These are phyloP conservation scores for Fusarium vanettenii DNA, from an alignment of 2,329 filamentous ascomycete species.

Conservation along the genomic window DNA sequence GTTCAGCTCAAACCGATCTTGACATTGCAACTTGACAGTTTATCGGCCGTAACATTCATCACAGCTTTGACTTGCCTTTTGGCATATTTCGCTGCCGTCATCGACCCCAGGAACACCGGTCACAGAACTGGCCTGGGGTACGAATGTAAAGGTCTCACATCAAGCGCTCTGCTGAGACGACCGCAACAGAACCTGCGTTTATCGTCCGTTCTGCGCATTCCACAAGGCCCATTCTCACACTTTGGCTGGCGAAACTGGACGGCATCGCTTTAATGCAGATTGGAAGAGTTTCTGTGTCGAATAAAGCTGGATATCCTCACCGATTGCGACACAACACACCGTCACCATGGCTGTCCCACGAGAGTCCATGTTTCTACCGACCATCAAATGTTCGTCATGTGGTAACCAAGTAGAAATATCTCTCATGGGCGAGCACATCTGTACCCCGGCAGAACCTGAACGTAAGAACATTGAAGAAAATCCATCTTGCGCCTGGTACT, in stretches of 20 bases:
- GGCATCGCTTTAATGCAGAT: slow-evolving; percentile 19
- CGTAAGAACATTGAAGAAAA: slow-evolving; percentile 48
- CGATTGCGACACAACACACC: slow-evolving; percentile 12
- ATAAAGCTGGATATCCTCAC: neutral
- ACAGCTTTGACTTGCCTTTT: slow-evolving; percentile 17
- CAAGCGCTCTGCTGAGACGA: slow-evolving; percentile 23
- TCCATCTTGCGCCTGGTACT: neutral
- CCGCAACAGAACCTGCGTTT: slow-evolving; percentile 13
- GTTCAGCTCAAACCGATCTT: neutral
- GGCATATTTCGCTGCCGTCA: slow-evolving; percentile 24
- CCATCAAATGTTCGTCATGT: slow-evolving; percentile 89
- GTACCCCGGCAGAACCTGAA: slow-evolving; percentile 64
- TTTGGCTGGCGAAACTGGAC: slow-evolving; percentile 3
- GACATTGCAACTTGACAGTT: neutral
- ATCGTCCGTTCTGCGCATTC: slow-evolving; percentile 1
- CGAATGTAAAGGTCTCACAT: slow-evolving; percentile 37
- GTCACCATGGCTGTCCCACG: slow-evolving; percentile 63
- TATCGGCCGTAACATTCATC: neutral
- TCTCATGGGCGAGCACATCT: slow-evolving; percentile 87
- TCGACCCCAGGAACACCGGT: slow-evolving; percentile 43
- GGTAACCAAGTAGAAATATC: slow-evolving; percentile 83
- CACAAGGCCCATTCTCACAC: slow-evolving; percentile 1
- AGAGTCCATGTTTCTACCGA: slow-evolving; percentile 79
- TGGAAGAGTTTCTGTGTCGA: slow-evolving; percentile 4
- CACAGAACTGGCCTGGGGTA: slow-evolving; percentile 44